phyloP scores from a whole-genome alignment of 2,329 filamentous ascomycete genomes.

The Acarospora socialis region DNA sequence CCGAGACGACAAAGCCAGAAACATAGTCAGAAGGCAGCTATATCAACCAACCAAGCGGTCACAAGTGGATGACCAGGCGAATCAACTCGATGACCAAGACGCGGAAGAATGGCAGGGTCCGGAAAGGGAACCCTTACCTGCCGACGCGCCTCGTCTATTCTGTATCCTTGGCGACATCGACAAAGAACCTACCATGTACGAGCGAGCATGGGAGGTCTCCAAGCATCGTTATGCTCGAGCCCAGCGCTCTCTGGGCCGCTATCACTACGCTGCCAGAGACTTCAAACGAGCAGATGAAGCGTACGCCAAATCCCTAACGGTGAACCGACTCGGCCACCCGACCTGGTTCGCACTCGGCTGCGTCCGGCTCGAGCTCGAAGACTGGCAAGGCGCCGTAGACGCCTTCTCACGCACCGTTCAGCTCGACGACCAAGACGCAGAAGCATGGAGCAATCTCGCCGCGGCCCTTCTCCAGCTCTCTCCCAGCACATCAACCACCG shows the following conservation, averaged over 20 bases:
- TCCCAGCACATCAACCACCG: conserved; percentile 20
- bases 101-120: conserved; percentile 47
- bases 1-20: conserved; percentile 70
- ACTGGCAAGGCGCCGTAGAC: conserved; percentile 66
- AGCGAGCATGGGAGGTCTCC: conserved; percentile 78
- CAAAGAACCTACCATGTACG: conserved; percentile 57
- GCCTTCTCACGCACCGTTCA: conserved; percentile 74
- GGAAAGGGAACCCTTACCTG: conserved; percentile 54
- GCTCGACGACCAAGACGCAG: conserved; percentile 74
- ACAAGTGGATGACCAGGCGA: conserved; percentile 14
- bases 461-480: conserved; percentile 54
- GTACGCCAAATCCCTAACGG: conserved; percentile 61
- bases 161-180: conserved; percentile 91
- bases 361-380: conserved; percentile 61
- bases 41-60: conserved; percentile 54
- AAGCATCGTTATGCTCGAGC: conserved; percentile 69
- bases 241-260: conserved; percentile 71
- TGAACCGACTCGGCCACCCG: conserved; percentile 67
- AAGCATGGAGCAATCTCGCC: conserved; percentile 90
- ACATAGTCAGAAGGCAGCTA: conserved; percentile 62
- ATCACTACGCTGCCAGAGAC: conserved; percentile 54
- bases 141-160: conserved; percentile 74
- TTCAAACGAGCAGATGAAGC: conserved; percentile 58
- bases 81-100: conserved; percentile 38
- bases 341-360: conserved; percentile 89